Conservation (phyloP, 306 rosid genomes). For the Abrus precatorius region DNA sequence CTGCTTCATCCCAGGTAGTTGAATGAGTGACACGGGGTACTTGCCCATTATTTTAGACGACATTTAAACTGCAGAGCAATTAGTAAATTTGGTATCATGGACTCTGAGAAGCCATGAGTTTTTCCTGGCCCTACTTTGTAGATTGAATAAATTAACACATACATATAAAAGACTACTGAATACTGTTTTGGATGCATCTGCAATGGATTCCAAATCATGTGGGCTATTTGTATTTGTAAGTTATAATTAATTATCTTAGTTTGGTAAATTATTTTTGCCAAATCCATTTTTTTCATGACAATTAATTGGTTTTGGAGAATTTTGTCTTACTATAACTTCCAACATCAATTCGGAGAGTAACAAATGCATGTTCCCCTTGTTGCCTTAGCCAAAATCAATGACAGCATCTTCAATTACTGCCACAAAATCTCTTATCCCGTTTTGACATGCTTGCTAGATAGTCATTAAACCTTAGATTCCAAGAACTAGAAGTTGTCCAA, state of each 20-base stretch:
- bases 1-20: slow-evolving; percentile 63
- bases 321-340: neutral
- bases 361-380: neutral
- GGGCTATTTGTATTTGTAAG: slow-evolving; percentile 23
- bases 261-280: slow-evolving; percentile 11
- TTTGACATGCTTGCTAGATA: slow-evolving; percentile 15
- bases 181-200: slow-evolving; percentile 42
- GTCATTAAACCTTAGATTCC: slow-evolving; percentile 15
- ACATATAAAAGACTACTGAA: slow-evolving; percentile 33
- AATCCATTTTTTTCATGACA: slow-evolving; percentile 17
- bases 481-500: slow-evolving; percentile 6
- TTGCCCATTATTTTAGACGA: slow-evolving; percentile 11
- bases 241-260: slow-evolving; percentile 17
- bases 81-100: slow-evolving; percentile 31
- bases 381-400: slow-evolving; percentile 10
- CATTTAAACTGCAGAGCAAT: slow-evolving; percentile 10
- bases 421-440: neutral
- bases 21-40: slow-evolving; percentile 52
- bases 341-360: slow-evolving; percentile 15
- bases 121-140: slow-evolving; percentile 39
- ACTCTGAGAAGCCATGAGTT: slow-evolving; percentile 17
- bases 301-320: slow-evolving; percentile 9
- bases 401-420: neutral
- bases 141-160: slow-evolving; percentile 48
- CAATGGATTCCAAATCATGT: neutral